Evolutionary conservation across 768 basidiomycete species (phyloP).

Genomic region (Macrolepiota fuliginosa): DNA sequence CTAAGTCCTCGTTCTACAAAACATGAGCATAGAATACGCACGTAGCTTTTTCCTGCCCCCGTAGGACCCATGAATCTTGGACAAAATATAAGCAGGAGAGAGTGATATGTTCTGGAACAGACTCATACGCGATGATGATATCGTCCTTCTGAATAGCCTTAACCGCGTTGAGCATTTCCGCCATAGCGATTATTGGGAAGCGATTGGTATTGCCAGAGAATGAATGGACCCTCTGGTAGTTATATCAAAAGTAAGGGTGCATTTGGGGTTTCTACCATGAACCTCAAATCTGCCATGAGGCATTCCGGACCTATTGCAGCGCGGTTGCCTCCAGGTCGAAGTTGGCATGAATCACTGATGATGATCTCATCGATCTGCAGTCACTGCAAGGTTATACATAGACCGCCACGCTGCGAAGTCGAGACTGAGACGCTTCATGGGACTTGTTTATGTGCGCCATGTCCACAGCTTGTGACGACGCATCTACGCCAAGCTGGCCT

Average conservation of each 20-base stretch:
- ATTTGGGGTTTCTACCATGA: not conserved
- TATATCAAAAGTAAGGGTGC: not conserved
- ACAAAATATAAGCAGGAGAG: not conserved
- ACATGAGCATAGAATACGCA: constrained; percentile 11
- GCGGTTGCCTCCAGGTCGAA: not conserved
- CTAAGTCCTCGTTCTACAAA: not conserved
- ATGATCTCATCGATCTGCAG: not conserved
- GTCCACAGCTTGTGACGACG: too few relatives aligned
- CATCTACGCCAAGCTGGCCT: too few relatives aligned
- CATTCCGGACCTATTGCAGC: not conserved
- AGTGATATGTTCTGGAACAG: not conserved
- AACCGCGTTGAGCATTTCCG: not conserved
- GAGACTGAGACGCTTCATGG: not conserved
- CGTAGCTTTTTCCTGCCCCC: constrained; percentile 28
- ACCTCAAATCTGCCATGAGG: not conserved
- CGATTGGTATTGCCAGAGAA: not conserved
- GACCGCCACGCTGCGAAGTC: not conserved
- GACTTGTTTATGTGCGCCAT: too few relatives aligned
- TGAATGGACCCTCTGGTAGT: not conserved
- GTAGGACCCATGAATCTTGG: constrained; percentile 26
- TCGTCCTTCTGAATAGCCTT: constrained; percentile 15
- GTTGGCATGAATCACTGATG: not conserved
- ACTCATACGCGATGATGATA: constrained; percentile 22
- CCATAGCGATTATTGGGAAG: not conserved
- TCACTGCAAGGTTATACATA: not conserved